These are phyloP conservation scores for Rhodotorula sp. DNA, from an alignment of 1,284 basidiomycete species.

Conservation along the genomic window DNA sequence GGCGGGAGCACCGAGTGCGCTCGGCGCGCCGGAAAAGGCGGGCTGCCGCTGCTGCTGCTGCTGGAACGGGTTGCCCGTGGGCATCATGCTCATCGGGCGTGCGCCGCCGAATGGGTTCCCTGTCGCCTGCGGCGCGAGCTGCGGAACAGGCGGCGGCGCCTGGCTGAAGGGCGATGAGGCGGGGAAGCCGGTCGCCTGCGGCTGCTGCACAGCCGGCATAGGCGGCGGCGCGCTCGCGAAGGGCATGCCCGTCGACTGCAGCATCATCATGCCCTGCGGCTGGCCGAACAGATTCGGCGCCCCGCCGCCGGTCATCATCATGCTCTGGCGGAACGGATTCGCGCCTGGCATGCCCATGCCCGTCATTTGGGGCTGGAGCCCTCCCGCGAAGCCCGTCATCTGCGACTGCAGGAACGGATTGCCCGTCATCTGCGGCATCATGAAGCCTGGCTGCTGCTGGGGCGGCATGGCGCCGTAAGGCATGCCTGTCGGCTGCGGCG, in stretches of 20 bases:
- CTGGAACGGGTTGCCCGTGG: conserved; percentile 25
- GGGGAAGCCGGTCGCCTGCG: conserved; percentile 41
- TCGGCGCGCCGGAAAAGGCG: too few species aligned
- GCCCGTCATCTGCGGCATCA: conserved; percentile 43
- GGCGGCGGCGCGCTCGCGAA: not conserved
- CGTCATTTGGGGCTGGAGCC: conserved; percentile 67
- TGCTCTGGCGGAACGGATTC: conserved; percentile 34
- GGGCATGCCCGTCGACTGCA: conserved; percentile 1
- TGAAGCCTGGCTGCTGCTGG: conserved; percentile 13
- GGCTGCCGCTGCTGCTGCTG: not conserved
- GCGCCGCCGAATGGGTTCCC: conserved; percentile 54
- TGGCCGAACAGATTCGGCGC: conserved; percentile 23
- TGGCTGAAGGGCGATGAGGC: conserved; percentile 33
- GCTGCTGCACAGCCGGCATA: conserved; percentile 3
- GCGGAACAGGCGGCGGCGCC: conserved; percentile 27
- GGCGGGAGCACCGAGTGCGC: too few species aligned
- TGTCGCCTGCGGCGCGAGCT: conserved; percentile 48
- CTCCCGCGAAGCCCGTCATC: conserved; percentile 47
- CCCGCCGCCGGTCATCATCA: conserved; percentile 14
- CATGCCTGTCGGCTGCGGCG: conserved; percentile 52
- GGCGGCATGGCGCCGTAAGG: conserved; percentile 20
- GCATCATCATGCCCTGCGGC: conserved; percentile 2
- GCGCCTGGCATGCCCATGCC: conserved; percentile 63
- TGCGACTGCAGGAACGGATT: conserved; percentile 39
- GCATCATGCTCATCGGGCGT: conserved; percentile 9